Base-by-base conservation (phyloP, 306 rosid genomes). In the Prunus campanulata region DNA sequence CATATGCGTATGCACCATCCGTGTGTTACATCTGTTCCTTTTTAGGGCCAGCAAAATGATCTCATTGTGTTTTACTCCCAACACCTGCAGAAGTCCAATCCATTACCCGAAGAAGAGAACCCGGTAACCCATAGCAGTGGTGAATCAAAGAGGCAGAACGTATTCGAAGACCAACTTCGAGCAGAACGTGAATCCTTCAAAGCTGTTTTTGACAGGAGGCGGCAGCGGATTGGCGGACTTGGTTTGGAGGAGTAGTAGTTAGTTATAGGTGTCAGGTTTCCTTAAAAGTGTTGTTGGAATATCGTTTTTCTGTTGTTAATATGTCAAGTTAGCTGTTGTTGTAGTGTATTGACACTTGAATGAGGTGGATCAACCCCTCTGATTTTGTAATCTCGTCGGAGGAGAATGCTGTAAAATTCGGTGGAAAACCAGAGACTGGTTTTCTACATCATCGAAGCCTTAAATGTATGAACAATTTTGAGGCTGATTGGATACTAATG, bases 151-250 rank as follows among this genome's bases (percentile, higher is more conserved):
- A 86, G 69, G 89, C 93, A 76, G 71, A 82, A 78, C 50, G 60
- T 70, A 67, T 92, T 92, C 78, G 88, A 92, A 81, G 97, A 90
- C 81, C 88, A 79, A 76, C 81, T 95, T 44, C 92, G 87, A 14
- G 99, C 97, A 35, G 99, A 95, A 81, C 91, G 78, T 3, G 96
- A 90, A 77, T 90, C 96, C 15, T 95, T 95, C 80, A 95, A 90
- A 81, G 97, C 91, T 42, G 93, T 87, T 66, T 95, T 95, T 85
- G 94, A 88, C 35, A 83, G 86, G 84, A 86, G 93, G 79, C 91
- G 96, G 15, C 96, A 86, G 55, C 84, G 96, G 54, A 85, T 92
- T 44, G 97, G 97, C 24, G 96, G 97, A 49, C 89, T 92, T 69
- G 90, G 72, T 60, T 74, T 62, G 82, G 98, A 90, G 44, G 98